Evolutionary conservation across 768 basidiomycete species (phyloP).

Genomic region (Termitomyces eurrhizus): DNA sequence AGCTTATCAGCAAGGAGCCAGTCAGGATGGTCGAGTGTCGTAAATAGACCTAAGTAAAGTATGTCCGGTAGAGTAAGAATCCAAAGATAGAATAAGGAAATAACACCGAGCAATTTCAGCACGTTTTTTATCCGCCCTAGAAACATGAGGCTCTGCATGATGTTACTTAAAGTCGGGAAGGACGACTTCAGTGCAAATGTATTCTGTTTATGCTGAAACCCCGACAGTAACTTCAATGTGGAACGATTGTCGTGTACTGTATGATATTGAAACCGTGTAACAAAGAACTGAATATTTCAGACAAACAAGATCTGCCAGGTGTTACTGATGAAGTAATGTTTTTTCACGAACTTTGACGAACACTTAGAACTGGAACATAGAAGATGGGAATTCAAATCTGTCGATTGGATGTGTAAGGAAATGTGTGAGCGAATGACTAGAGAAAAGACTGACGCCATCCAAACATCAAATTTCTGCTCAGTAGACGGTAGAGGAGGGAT

Average conservation of each 20-base stretch:
- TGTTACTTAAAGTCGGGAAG: too few species aligned
- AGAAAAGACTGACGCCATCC: not conserved
- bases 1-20: too few species aligned
- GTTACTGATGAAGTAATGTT: not conserved
- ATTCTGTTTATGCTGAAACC: not conserved
- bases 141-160: too few species aligned
- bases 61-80: too few species aligned
- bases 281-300: not conserved
- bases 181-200: not conserved
- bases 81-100: too few species aligned
- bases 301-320: not conserved
- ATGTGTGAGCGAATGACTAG: too few species aligned
- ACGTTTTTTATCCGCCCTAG: too few species aligned
- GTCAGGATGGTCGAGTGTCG: too few species aligned
- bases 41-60: too few species aligned
- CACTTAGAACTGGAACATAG: not conserved
- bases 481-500: not conserved
- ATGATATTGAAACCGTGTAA: not conserved
- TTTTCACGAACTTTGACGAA: not conserved
- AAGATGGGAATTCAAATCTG: not conserved
- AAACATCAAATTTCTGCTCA: conserved; percentile 1
- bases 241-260: not conserved
- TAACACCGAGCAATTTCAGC: too few species aligned
- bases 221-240: not conserved
- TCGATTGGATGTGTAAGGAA: not conserved